Evolutionary conservation across 257 asterid genomes (phyloP).

Genomic region (Salvia splendens): DNA sequence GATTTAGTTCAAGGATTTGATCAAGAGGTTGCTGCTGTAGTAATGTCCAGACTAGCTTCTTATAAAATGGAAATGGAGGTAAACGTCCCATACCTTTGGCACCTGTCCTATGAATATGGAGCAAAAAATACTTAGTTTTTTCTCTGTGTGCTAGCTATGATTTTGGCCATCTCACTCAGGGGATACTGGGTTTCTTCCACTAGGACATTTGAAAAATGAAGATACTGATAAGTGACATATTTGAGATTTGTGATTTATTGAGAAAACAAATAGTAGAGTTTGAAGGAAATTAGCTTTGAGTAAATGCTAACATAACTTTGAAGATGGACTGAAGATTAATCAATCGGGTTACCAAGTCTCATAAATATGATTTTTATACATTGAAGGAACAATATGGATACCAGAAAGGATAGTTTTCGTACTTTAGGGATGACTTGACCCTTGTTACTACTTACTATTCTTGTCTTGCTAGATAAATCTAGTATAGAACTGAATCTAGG

Average conservation of each 20-base stretch:
- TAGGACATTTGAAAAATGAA: slow-evolving; percentile 7
- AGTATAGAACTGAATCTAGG: background rate
- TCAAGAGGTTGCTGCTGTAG: slow-evolving; percentile 97
- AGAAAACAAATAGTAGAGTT: slow-evolving; percentile 8
- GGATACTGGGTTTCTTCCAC: slow-evolving; percentile 19
- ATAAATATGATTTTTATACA: background rate
- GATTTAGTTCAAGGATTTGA: slow-evolving; percentile 95
- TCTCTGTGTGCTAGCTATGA: slow-evolving; percentile 10
- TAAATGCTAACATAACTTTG: slow-evolving; percentile 1
- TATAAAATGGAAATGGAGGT: slow-evolving; percentile 98
- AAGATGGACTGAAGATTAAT: slow-evolving; percentile 6
- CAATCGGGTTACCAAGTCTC: background rate
- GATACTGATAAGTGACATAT: background rate
- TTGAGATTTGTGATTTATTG: background rate
- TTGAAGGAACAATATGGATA: background rate
- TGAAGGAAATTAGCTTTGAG: background rate
- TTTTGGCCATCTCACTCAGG: slow-evolving; percentile 8
- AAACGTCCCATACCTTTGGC: slow-evolving; percentile 30
- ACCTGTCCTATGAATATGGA: slow-evolving; percentile 9
- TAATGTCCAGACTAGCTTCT: slow-evolving; percentile 88
- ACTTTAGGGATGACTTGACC: background rate
- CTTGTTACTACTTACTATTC: background rate
- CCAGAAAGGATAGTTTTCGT: background rate
- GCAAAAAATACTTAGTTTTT: background rate
- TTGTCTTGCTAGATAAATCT: background rate